These are phyloP conservation scores for Fusarium pininemorale DNA, from an alignment of 2,329 filamentous ascomycete genomes.

Conservation along the genomic window DNA sequence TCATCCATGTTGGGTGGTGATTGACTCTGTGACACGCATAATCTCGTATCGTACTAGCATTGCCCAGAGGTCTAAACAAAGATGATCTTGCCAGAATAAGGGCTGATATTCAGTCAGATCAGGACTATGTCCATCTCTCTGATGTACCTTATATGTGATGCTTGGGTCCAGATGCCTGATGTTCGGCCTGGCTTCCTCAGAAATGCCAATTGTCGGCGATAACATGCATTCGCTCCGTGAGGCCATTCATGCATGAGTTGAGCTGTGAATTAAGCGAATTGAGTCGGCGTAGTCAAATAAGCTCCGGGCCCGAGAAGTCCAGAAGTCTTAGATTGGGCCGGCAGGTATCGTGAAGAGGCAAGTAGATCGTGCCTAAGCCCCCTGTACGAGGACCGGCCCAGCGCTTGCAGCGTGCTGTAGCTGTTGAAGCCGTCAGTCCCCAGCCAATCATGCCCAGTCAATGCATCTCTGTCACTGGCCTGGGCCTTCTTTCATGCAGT, in stretches of 20 bases:
- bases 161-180: background rate
- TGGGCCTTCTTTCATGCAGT: conserved; percentile 6
- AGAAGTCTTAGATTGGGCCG: conserved; percentile 8
- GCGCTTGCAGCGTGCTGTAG: conserved; percentile 38
- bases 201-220: background rate
- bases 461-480: conserved; percentile 3
- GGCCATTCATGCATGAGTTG: background rate
- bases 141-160: background rate
- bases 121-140: background rate
- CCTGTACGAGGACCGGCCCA: conserved; percentile 7
- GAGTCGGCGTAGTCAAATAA: conserved; percentile 20
- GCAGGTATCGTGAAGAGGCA: conserved; percentile 8
- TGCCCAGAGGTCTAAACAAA: background rate
- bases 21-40: conserved; percentile 1
- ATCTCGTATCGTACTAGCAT: conserved; percentile 8
- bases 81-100: background rate
- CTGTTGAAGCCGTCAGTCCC: conserved; percentile 25
- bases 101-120: background rate
- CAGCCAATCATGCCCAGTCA: conserved; percentile 7
- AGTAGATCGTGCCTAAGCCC: background rate
- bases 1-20: conserved; percentile 14
- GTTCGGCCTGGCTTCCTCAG: background rate
- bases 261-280: background rate
- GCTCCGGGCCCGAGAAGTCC: conserved; percentile 22
- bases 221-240: background rate